A percentile compares a stretch with the other conserved stretches of the same genome.
phyloP scores from a whole-genome alignment of 2,329 filamentous ascomycete genomes.

The Colletotrichum tamarilloi region DNA sequence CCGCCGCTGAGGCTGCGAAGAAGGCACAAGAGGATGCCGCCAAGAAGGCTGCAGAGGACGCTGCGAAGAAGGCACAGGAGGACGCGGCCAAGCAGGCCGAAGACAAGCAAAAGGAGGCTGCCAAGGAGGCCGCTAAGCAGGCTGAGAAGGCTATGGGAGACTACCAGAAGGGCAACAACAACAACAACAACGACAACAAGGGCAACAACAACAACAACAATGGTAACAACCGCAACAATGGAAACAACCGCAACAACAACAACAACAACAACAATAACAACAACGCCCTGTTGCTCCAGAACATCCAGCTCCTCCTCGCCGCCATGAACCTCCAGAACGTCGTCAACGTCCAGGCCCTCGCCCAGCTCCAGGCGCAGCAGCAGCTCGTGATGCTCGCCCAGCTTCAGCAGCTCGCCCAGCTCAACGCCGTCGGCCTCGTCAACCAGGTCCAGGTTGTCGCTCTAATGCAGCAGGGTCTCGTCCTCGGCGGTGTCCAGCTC shows the following conservation, averaged over 20 bases:
- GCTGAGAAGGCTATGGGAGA: slow-evolving; percentile 21
- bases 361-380: slow-evolving; percentile 42
- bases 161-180: slow-evolving; percentile 15
- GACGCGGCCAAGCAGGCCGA: slow-evolving; percentile 1
- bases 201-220: slow-evolving; percentile 32
- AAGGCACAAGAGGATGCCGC: not conserved
- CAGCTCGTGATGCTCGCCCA: slow-evolving; percentile 41
- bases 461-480: slow-evolving; percentile 39
- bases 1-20: slow-evolving; percentile 7
- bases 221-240: slow-evolving; percentile 36
- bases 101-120: slow-evolving; percentile 3
- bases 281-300: slow-evolving; percentile 35
- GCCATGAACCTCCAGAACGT: slow-evolving; percentile 43
- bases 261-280: slow-evolving; percentile 37
- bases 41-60: not conserved
- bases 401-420: slow-evolving; percentile 42
- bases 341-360: slow-evolving; percentile 42
- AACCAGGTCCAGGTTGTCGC: slow-evolving; percentile 37
- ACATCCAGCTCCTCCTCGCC: slow-evolving; percentile 41
- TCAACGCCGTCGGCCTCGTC: slow-evolving; percentile 40
- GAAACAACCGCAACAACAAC: slow-evolving; percentile 41
- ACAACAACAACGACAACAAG: slow-evolving; percentile 40
- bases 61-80: slow-evolving; percentile 3
- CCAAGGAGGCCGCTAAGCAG: slow-evolving; percentile 26
- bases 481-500: slow-evolving; percentile 32